Conservation (phyloP, 1,284 basidiomycete genomes). For the Rhizopogon hawkerae region DNA sequence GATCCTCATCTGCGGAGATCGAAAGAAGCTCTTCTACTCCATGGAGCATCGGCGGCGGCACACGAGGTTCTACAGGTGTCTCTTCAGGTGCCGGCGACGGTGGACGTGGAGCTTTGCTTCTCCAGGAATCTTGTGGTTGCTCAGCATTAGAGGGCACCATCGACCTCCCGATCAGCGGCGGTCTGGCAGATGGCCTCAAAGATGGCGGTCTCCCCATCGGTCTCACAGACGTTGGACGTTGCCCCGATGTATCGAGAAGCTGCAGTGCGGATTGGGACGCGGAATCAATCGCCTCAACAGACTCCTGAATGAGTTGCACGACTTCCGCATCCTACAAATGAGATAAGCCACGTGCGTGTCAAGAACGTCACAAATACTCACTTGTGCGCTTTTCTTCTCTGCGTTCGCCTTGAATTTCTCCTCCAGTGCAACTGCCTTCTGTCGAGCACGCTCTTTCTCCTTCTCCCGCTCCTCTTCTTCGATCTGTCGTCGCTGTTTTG, state of each 20-base stretch:
- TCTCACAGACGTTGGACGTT: not conserved
- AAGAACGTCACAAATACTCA: conserved; percentile 1
- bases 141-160: conserved; percentile 19
- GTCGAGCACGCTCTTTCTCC: conserved; percentile 74
- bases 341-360: conserved; percentile 8
- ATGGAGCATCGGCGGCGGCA: conserved; percentile 35
- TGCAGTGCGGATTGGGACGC: conserved; percentile 4
- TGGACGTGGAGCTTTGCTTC: conserved; percentile 28
- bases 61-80: conserved; percentile 22
- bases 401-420: conserved; percentile 52
- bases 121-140: conserved; percentile 44
- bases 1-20: conserved; percentile 45
- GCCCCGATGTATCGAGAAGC: conserved; percentile 1
- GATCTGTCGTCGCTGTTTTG: conserved; percentile 67
- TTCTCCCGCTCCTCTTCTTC: conserved; percentile 84
- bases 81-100: conserved; percentile 18
- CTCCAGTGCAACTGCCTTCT: conserved; percentile 82
- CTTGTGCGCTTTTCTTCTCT: conserved; percentile 20
- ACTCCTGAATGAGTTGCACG: conserved; percentile 5
- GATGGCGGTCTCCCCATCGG: conserved; percentile 28
- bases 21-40: conserved; percentile 39
- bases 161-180: conserved; percentile 22
- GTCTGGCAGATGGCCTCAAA: conserved; percentile 19
- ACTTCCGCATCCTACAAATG: conserved; percentile 14
- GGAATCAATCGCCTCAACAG: conserved; percentile 6